Percentiles rank a stretch among this genome's conserved stretches.
These are phyloP conservation scores for Phaseolus coccineus DNA, from an alignment of 331 rosid genomes.

Conservation along the genomic window DNA sequence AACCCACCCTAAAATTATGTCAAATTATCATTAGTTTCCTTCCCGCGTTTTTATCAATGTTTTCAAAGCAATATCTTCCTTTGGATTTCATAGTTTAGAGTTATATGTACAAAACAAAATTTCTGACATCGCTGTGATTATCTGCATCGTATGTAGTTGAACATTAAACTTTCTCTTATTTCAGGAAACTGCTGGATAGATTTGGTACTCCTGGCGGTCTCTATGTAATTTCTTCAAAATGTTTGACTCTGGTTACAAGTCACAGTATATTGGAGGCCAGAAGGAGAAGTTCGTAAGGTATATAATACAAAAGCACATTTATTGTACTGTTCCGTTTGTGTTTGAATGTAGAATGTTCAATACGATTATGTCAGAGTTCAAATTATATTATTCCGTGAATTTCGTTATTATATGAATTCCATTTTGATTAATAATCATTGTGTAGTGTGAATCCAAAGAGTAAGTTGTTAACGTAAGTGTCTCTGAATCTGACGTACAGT, in stretches of 20 bases:
- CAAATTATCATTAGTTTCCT: conserved; percentile 16
- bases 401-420: background rate
- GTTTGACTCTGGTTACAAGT: conserved; percentile 77
- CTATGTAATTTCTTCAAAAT: conserved; percentile 67
- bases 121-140: background rate
- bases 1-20: background rate
- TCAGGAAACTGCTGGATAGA: conserved; percentile 44
- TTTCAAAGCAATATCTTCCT: conserved; percentile 14
- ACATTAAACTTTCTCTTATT: background rate
- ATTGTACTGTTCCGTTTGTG: background rate
- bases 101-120: background rate
- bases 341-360: conserved; percentile 8
- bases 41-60: background rate
- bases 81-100: conserved; percentile 21
- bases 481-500: conserved; percentile 36
- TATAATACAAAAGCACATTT: background rate
- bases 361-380: conserved; percentile 1
- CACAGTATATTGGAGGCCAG: conserved; percentile 82
- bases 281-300: conserved; percentile 92
- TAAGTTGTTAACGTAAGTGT: conserved; percentile 18
- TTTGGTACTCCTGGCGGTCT: conserved; percentile 39
- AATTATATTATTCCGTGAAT: background rate
- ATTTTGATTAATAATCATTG: background rate
- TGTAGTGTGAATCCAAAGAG: conserved; percentile 1
- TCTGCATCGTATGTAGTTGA: conserved; percentile 29